A percentile compares a stretch with the other conserved stretches of the same genome.
Conservation (phyloP, 805 yeast genomes). For the Starmerella riodocensis region DNA sequence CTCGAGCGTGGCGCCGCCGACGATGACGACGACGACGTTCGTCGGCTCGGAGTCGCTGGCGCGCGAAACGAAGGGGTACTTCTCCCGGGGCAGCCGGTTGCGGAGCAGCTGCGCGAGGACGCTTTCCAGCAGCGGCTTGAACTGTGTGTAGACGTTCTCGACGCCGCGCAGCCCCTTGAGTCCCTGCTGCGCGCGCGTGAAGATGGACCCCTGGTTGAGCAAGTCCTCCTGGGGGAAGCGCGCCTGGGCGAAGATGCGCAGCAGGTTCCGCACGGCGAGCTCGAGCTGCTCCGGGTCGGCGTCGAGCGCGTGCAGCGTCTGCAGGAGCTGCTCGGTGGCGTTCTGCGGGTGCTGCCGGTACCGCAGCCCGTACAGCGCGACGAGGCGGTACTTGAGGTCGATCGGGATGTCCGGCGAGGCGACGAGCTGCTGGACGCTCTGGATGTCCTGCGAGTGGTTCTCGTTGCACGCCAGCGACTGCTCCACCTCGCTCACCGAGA, state of each 20-base stretch:
- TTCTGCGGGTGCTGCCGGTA: constrained; percentile 43
- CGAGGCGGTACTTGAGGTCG: constrained; percentile 53
- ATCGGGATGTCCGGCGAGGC: constrained; percentile 31
- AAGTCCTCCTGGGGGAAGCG: constrained; percentile 34
- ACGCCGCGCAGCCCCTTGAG: constrained; percentile 33
- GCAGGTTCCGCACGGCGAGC: constrained; percentile 35
- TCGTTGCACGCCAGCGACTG: constrained; percentile 66
- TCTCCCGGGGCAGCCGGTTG: constrained; percentile 30
- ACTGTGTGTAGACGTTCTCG: constrained; percentile 71
- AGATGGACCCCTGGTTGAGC: constrained; percentile 29
- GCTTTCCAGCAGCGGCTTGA: constrained; percentile 55
- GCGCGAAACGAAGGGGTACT: constrained; percentile 35
- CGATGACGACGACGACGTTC: constrained; percentile 31
- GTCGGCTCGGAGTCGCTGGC: constrained; percentile 26
- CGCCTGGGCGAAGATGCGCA: constrained; percentile 33
- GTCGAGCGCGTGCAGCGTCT: constrained; percentile 24
- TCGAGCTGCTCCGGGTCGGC: constrained; percentile 19
- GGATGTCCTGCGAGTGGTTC: constrained; percentile 42
- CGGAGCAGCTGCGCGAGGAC: constrained; percentile 33
- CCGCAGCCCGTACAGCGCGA: constrained; percentile 60
- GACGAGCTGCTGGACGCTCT: constrained; percentile 46
- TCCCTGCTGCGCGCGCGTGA: constrained; percentile 33
- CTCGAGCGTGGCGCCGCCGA: constrained; percentile 88
- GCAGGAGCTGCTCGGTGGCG: constrained; percentile 31
- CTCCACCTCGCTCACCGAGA: constrained; percentile 83